A percentile compares a stretch with the other conserved stretches of the same genome.
Conservation (phyloP, 192 early-diverging fungal genomes). For the Funneliformis mosseae region DNA sequence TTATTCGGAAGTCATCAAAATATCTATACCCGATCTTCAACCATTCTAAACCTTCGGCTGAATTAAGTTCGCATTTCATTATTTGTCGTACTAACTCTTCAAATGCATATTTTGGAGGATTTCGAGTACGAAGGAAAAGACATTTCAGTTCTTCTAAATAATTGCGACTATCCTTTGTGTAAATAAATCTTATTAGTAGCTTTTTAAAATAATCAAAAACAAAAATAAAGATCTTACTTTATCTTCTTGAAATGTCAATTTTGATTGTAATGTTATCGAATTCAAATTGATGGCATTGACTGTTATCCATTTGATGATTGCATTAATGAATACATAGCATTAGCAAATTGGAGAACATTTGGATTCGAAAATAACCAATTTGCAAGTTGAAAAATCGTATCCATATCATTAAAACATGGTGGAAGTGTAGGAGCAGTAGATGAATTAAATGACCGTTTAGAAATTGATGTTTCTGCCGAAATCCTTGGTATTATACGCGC, state of each 20-base stretch:
- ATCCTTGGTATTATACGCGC: too few relatives aligned
- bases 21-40: neutral
- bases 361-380: too few relatives aligned
- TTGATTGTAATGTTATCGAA: neutral
- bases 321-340: too few relatives aligned
- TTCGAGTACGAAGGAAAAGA: neutral
- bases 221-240: neutral
- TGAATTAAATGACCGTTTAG: too few relatives aligned
- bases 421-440: too few relatives aligned
- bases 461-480: too few relatives aligned
- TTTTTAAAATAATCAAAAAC: neutral
- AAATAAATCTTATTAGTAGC: neutral
- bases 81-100: neutral
- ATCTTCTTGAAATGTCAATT: neutral
- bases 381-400: too few relatives aligned
- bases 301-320: too few relatives aligned
- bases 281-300: too few relatives aligned
- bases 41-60: neutral
- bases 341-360: too few relatives aligned
- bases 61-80: neutral
- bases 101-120: neutral
- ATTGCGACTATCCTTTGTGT: neutral
- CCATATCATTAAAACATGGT: too few relatives aligned
- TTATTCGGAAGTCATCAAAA: neutral
- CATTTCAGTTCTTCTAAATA: conserved; percentile 7